phyloP scores from a whole-genome alignment of 2,329 filamentous ascomycete species.

The Colletotrichum agaves region DNA sequence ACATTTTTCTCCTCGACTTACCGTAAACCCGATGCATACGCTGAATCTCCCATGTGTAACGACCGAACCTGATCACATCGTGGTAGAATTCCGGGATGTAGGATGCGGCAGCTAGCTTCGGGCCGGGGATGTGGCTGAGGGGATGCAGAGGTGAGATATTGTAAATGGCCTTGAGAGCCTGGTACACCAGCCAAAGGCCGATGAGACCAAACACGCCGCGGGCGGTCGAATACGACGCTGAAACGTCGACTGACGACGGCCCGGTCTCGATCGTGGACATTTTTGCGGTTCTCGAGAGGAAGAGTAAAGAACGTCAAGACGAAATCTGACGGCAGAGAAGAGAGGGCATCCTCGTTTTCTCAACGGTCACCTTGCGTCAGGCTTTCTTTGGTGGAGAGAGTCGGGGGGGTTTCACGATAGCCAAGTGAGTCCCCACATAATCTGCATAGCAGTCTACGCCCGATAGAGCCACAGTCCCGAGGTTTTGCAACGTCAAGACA shows the following conservation, averaged over 20 bases:
- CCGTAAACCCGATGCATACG: constrained; percentile 53
- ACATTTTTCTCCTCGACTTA: constrained; percentile 2
- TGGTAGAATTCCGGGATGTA: constrained; percentile 52
- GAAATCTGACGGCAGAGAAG: neutral
- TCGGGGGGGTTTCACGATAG: constrained; percentile 24
- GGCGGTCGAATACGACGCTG: constrained; percentile 17
- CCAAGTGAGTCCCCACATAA: constrained; percentile 18
- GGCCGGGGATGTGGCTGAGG: constrained; percentile 50
- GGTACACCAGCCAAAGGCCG: constrained; percentile 45
- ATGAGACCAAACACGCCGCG: constrained; percentile 36
- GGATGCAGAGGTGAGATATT: constrained; percentile 54
- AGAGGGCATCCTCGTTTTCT: constrained; percentile 18
- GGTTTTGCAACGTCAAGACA: constrained; percentile 17
- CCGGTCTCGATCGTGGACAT: constrained; percentile 25
- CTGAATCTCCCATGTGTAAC: constrained; percentile 48
- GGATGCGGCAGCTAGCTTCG: constrained; percentile 48
- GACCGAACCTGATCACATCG: constrained; percentile 49
- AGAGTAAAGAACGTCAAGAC: neutral
- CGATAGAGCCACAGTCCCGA: constrained; percentile 31
- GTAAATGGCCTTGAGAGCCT: constrained; percentile 43
- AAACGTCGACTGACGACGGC: constrained; percentile 13
- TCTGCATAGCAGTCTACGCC: constrained; percentile 27
- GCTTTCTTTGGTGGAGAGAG: constrained; percentile 16
- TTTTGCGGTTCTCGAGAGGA: neutral
- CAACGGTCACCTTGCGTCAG: constrained; percentile 1